A percentile compares a stretch with the other conserved stretches of the same genome.
Conservation (phyloP, 1,139 yeast species). For the Taphrina pruni region DNA sequence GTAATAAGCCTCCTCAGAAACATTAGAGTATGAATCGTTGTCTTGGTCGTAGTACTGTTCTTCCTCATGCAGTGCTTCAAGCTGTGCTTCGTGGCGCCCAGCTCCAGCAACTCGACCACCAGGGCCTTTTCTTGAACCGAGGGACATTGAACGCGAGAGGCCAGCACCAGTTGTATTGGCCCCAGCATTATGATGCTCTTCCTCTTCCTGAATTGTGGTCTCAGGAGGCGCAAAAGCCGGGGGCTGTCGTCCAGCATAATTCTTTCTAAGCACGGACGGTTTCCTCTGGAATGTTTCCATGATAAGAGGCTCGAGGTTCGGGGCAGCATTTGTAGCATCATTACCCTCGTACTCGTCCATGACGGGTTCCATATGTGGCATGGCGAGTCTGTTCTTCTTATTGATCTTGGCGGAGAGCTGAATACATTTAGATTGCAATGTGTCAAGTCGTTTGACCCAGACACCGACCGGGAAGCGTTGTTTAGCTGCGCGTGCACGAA, state of each 20-base stretch:
- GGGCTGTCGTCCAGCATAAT: background rate
- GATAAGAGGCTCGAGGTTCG: constrained; percentile 12
- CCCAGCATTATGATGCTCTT: background rate
- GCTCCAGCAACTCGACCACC: constrained; percentile 6
- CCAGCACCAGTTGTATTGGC: background rate
- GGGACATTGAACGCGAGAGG: constrained; percentile 13
- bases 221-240: constrained; percentile 2
- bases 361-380: constrained; percentile 30
- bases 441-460: constrained; percentile 38
- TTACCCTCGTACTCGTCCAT: constrained; percentile 16
- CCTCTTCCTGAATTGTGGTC: constrained; percentile 1
- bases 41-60: constrained; percentile 6
- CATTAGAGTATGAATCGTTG: constrained; percentile 10
- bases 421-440: constrained; percentile 32
- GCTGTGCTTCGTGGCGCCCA: background rate
- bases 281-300: constrained; percentile 31
- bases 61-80: constrained; percentile 24
- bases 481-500: constrained; percentile 41
- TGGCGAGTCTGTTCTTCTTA: constrained; percentile 4
- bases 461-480: constrained; percentile 42
- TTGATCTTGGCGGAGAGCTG: constrained; percentile 10
- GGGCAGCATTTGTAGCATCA: background rate
- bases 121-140: constrained; percentile 23
- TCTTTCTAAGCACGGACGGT: constrained; percentile 17
- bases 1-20: constrained; percentile 24